These are phyloP conservation scores for Fusarium abutilonis DNA, from an alignment of 2,329 filamentous ascomycete genomes.

Conservation along the genomic window DNA sequence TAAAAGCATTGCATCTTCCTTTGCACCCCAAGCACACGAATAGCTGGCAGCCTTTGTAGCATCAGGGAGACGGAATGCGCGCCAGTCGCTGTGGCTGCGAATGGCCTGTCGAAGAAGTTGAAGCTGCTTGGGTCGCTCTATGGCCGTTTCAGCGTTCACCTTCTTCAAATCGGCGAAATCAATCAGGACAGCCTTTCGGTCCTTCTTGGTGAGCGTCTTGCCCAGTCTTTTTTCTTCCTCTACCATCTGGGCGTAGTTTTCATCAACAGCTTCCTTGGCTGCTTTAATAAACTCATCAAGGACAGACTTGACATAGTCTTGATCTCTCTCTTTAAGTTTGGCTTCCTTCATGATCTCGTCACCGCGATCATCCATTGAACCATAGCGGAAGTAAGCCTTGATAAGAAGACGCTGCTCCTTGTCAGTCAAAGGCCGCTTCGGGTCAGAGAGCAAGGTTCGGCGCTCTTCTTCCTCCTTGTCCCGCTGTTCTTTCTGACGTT, in stretches of 20 bases:
- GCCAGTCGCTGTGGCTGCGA: constrained; percentile 72
- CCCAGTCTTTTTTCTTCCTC: constrained; percentile 84
- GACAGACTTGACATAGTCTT: constrained; percentile 78
- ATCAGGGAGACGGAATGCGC: constrained; percentile 85
- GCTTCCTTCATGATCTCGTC: constrained; percentile 91
- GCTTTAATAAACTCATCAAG: constrained; percentile 76
- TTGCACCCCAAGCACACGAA: constrained; percentile 88
- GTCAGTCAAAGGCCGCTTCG: constrained; percentile 87
- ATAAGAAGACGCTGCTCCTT: constrained; percentile 95
- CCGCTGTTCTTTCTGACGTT: constrained; percentile 70
- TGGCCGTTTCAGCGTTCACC: constrained; percentile 93
- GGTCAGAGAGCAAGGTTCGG: constrained; percentile 79
- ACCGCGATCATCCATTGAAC: constrained; percentile 85
- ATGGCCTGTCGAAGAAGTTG: constrained; percentile 82
- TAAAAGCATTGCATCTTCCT: constrained; percentile 96
- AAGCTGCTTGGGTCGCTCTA: constrained; percentile 90
- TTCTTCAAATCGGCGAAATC: constrained; percentile 94
- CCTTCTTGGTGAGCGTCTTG: constrained; percentile 91
- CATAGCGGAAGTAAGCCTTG: constrained; percentile 88
- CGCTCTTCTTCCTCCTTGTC: constrained; percentile 76
- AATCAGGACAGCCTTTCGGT: constrained; percentile 95
- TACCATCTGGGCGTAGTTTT: constrained; percentile 76
- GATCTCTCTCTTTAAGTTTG: constrained; percentile 82
- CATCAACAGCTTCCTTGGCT: constrained; percentile 68
- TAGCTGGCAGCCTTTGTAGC: constrained; percentile 94